Percentiles rank a stretch among this genome's conserved stretches.
Conservation (phyloP, 2,329 filamentous ascomycete genomes). For the Apiospora aurea region DNA sequence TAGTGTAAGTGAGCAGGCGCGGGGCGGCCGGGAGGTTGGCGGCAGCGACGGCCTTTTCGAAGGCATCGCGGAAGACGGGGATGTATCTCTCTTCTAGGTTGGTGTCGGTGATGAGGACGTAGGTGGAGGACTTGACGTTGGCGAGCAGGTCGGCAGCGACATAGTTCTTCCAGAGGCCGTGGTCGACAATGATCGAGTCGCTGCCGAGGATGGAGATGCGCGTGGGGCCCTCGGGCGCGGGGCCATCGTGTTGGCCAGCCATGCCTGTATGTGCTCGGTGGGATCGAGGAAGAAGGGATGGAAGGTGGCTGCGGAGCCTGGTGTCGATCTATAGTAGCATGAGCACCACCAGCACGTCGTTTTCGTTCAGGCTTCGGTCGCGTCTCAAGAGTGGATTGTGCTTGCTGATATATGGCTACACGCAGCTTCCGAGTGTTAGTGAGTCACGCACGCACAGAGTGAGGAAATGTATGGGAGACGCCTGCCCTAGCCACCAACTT, state of each 20-base stretch:
- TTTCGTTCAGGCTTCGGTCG: slow-evolving; percentile 1
- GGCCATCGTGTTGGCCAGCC: slow-evolving; percentile 24
- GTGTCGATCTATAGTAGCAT: slow-evolving; percentile 18
- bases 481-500: neutral
- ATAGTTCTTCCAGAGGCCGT: slow-evolving; percentile 85
- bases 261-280: slow-evolving; percentile 9
- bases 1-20: slow-evolving; percentile 75
- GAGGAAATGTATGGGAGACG: neutral
- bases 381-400: neutral
- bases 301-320: slow-evolving; percentile 10
- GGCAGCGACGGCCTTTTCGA: slow-evolving; percentile 55
- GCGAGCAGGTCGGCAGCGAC: slow-evolving; percentile 81
- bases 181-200: slow-evolving; percentile 90
- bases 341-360: slow-evolving; percentile 16
- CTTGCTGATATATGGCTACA: neutral
- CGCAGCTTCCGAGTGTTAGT: neutral
- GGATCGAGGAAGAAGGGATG: slow-evolving; percentile 13
- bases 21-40: slow-evolving; percentile 40
- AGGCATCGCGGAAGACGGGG: slow-evolving; percentile 74
- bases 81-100: slow-evolving; percentile 86
- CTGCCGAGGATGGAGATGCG: slow-evolving; percentile 84
- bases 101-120: slow-evolving; percentile 95
- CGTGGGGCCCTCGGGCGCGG: slow-evolving; percentile 49
- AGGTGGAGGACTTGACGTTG: slow-evolving; percentile 84
- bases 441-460: slow-evolving; percentile 8